phyloP scores from a whole-genome alignment of 495 filamentous ascomycete species.

The Chaetomium cochliodes region DNA sequence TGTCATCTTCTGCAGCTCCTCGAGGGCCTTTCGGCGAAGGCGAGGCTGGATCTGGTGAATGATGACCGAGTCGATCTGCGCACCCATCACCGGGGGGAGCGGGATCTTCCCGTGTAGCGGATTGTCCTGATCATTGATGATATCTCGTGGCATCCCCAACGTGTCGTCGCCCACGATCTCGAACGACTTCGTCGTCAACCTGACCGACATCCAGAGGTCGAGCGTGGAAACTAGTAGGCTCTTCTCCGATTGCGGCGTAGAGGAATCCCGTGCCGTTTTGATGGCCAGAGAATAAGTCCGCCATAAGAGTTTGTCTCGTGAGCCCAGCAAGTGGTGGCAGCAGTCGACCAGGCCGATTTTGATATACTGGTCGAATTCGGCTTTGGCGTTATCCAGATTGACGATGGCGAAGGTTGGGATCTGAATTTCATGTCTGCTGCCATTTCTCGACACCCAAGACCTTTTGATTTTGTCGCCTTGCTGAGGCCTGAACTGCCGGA shows the following conservation, averaged over 20 bases:
- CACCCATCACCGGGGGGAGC: conserved; percentile 59
- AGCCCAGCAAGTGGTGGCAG: conserved; percentile 40
- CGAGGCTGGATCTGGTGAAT: conserved; percentile 57
- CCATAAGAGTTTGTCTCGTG: conserved; percentile 42
- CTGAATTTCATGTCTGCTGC: conserved; percentile 34
- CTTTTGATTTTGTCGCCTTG: conserved; percentile 48
- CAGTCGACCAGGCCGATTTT: conserved; percentile 39
- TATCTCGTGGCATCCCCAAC: conserved; percentile 48
- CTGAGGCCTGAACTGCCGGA: conserved; percentile 49
- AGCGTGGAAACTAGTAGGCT: conserved; percentile 50
- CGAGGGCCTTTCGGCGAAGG: conserved; percentile 54
- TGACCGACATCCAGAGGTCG: conserved; percentile 57
- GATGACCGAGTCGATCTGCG: conserved; percentile 57
- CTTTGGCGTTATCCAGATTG: conserved; percentile 47
- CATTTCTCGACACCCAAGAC: conserved; percentile 44
- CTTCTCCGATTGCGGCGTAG: conserved; percentile 36
- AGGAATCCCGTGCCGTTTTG: conserved; percentile 31
- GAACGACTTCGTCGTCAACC: conserved; percentile 56
- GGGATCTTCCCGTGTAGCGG: conserved; percentile 53
- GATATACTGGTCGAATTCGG: conserved; percentile 47
- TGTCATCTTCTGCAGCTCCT: conserved; percentile 56
- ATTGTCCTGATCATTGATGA: conserved; percentile 49
- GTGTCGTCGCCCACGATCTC: conserved; percentile 56
- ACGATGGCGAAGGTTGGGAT: conserved; percentile 51
- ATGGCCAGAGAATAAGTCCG: conserved; percentile 46